Evolutionary conservation across 1,284 basidiomycete genomes (phyloP).

Genomic region (Puccinia coronata): DNA sequence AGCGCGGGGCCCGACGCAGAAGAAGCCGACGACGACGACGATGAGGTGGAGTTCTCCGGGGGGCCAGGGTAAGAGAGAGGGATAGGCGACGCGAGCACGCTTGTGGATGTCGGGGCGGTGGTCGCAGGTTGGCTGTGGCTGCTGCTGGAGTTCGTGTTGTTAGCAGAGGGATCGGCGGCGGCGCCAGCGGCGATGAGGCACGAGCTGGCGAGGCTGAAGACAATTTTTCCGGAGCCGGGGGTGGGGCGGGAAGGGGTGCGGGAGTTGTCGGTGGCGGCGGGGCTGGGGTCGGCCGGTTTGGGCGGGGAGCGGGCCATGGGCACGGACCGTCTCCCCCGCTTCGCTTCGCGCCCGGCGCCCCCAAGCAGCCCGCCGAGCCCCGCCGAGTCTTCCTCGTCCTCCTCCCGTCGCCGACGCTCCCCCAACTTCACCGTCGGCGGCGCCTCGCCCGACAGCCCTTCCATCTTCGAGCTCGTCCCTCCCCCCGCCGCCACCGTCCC

Average conservation of each 20-base stretch:
- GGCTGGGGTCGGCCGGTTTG: neutral
- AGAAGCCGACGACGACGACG: too few relatives aligned
- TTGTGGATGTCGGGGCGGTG: too few relatives aligned
- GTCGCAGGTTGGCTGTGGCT: too few relatives aligned
- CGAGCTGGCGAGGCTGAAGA: conserved; percentile 18
- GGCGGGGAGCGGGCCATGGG: neutral
- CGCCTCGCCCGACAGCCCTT: conserved; percentile 6
- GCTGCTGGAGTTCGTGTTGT: too few relatives aligned
- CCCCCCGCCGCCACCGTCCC: neutral
- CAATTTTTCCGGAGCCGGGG: neutral
- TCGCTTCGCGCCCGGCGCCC: neutral
- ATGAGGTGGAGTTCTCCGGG: too few relatives aligned
- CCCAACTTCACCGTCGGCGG: conserved; percentile 34
- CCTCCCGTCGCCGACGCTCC: conserved; percentile 30
- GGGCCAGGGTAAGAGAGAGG: too few relatives aligned
- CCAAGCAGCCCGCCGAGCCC: conserved; percentile 31
- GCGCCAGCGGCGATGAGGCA: conserved; percentile 5
- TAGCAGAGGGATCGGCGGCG: neutral
- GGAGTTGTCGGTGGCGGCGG: neutral
- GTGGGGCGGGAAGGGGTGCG: too few relatives aligned
- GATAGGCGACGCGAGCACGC: too few relatives aligned
- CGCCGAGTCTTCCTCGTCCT: conserved; percentile 41
- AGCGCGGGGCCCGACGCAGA: too few relatives aligned
- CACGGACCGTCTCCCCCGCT: conserved; percentile 3
- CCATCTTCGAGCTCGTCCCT: neutral